These are phyloP conservation scores for Populus trichocarpa DNA, from an alignment of 441 rosid genomes.

Conservation along the genomic window DNA sequence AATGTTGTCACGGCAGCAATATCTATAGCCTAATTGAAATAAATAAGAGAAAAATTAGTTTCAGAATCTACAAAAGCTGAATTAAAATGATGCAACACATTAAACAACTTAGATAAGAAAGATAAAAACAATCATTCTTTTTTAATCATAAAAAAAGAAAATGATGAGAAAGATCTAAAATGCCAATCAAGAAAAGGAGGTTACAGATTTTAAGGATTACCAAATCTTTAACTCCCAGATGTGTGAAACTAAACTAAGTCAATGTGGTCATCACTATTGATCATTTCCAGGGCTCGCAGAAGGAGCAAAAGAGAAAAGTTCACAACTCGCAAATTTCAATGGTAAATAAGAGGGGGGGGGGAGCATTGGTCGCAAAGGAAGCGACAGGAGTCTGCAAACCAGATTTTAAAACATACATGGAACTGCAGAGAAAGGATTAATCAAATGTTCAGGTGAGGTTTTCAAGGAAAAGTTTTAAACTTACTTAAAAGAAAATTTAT, in stretches of 20 bases:
- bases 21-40: slow-evolving; percentile 63
- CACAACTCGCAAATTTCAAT: no score
- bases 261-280: background rate
- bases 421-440: no score
- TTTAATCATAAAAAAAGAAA: background rate
- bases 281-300: background rate
- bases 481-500: background rate
- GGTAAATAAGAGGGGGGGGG: no score
- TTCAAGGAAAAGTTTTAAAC: background rate
- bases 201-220: background rate
- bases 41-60: slow-evolving; percentile 21
- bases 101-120: background rate
- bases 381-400: no score
- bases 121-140: background rate
- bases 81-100: background rate
- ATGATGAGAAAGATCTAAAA: background rate
- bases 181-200: background rate
- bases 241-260: background rate
- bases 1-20: slow-evolving; percentile 74
- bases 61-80: slow-evolving; percentile 9
- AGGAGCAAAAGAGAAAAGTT: no score
- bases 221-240: background rate
- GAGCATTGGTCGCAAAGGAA: no score
- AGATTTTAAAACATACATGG: no score
- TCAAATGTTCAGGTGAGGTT: background rate